Evolutionary conservation across 2,329 filamentous ascomycete species (phyloP).

Genomic region (Coniella vitis): DNA sequence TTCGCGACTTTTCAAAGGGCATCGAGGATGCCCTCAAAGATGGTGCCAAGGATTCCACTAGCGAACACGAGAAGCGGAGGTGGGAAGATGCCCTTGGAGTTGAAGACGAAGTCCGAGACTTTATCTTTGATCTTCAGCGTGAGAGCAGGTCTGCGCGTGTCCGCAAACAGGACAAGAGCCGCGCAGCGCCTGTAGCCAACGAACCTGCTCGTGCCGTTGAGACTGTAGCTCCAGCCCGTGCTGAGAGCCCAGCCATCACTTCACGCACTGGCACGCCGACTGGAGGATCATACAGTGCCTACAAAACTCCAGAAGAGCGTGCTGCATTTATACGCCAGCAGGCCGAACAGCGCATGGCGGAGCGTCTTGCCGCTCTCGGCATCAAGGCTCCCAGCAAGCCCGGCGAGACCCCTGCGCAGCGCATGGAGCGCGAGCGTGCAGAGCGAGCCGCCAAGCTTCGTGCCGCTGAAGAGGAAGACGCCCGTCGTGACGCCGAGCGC

Average conservation of each 20-base stretch:
- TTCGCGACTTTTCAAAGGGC: slow-evolving; percentile 76
- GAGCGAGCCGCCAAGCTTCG: slow-evolving; percentile 82
- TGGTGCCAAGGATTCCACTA: slow-evolving; percentile 64
- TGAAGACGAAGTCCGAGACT: slow-evolving; percentile 93
- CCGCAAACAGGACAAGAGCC: slow-evolving; percentile 49
- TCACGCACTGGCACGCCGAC: slow-evolving; percentile 47
- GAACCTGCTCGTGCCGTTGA: slow-evolving; percentile 37
- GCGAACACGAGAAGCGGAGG: slow-evolving; percentile 82
- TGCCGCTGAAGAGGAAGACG: slow-evolving; percentile 91
- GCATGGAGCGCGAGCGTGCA: slow-evolving; percentile 78
- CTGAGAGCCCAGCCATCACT: slow-evolving; percentile 47
- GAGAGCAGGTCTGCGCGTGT: slow-evolving; percentile 72
- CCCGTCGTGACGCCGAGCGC: slow-evolving; percentile 78
- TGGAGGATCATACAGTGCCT: slow-evolving; percentile 67
- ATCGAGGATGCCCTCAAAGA: slow-evolving; percentile 87
- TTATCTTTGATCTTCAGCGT: slow-evolving; percentile 93
- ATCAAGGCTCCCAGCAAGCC: slow-evolving; percentile 76
- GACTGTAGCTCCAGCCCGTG: slow-evolving; percentile 36
- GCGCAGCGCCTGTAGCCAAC: slow-evolving; percentile 34
- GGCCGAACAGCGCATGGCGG: slow-evolving; percentile 93
- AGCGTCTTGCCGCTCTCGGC: slow-evolving; percentile 86
- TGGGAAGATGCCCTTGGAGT: slow-evolving; percentile 97
- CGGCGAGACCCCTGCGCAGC: slow-evolving; percentile 74
- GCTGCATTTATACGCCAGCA: slow-evolving; percentile 96
- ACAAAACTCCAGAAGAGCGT: slow-evolving; percentile 86